Percentiles rank a stretch among this genome's conserved stretches.
Conservation (phyloP, 257 asterid genomes). For the Buddleja alternifolia region DNA sequence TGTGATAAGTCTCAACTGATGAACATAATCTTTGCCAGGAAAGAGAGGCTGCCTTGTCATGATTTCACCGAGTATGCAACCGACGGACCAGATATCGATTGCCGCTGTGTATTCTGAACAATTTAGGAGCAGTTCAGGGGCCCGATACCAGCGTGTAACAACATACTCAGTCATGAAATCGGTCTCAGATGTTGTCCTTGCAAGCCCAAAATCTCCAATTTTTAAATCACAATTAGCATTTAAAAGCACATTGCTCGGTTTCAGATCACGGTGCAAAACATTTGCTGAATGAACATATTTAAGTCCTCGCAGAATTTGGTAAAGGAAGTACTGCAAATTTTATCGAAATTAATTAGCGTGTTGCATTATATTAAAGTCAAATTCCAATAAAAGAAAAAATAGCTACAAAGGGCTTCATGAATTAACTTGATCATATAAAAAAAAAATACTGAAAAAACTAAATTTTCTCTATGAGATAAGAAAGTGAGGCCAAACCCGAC, state of each 20-base stretch:
- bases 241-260: constrained; percentile 83
- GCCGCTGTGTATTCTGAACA: constrained; percentile 93
- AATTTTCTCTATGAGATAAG: constrained; percentile 25
- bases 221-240: constrained; percentile 83
- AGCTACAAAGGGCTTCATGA: background rate
- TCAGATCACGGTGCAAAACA: constrained; percentile 88
- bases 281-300: constrained; percentile 86
- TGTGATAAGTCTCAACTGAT: constrained; percentile 87
- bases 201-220: constrained; percentile 90
- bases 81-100: constrained; percentile 93
- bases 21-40: constrained; percentile 90
- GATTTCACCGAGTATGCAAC: constrained; percentile 93
- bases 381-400: background rate
- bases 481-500: constrained; percentile 70
- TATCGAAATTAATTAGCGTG: constrained; percentile 22
- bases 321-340: constrained; percentile 76
- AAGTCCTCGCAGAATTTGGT: constrained; percentile 89
- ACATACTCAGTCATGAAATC: constrained; percentile 97
- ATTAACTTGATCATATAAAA: background rate
- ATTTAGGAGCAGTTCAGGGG: constrained; percentile 86
- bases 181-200: constrained; percentile 93
- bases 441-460: background rate
- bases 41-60: constrained; percentile 84
- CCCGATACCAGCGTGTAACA: constrained; percentile 94
- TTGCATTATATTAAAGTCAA: constrained; percentile 3